Conservation (phyloP, 148 eudicot species). For the Persicaria tinctoria region DNA sequence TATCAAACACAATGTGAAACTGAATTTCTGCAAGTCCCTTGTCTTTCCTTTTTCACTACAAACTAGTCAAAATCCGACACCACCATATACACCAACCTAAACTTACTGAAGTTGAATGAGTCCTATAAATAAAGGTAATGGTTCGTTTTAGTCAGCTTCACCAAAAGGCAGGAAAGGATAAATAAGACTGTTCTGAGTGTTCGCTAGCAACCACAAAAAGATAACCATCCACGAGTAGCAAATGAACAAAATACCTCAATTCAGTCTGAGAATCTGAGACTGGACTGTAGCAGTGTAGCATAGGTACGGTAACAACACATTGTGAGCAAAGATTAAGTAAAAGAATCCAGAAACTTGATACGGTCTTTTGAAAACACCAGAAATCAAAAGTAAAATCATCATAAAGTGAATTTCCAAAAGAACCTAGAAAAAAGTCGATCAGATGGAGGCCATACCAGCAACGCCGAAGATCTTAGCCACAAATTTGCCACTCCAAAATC, state of each 20-base stretch:
- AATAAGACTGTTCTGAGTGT: neutral
- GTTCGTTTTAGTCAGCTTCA: too few species aligned
- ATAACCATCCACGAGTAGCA: neutral
- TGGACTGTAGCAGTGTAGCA: slow-evolving; percentile 67
- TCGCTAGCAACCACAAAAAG: neutral
- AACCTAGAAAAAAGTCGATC: neutral
- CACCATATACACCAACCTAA: neutral
- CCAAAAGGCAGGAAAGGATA: neutral
- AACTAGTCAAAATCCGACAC: neutral
- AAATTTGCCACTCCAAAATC: slow-evolving; percentile 70
- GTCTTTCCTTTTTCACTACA: neutral
- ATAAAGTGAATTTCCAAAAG: too few species aligned
- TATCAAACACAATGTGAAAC: slow-evolving; percentile 24
- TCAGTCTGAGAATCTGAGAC: slow-evolving; percentile 88
- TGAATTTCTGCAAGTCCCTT: neutral
- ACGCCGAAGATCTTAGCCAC: slow-evolving; percentile 88
- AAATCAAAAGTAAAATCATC: neutral
- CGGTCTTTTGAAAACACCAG: slow-evolving; percentile 33
- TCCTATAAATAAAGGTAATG: too few species aligned
- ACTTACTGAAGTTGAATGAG: too few species aligned
- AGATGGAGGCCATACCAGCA: slow-evolving; percentile 45
- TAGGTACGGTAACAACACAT: slow-evolving; percentile 78
- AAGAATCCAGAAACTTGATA: slow-evolving; percentile 80
- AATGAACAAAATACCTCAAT: slow-evolving; percentile 44
- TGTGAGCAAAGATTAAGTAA: slow-evolving; percentile 77